Conservation (phyloP, 768 basidiomycete species). For the Pleurotus djamor region DNA sequence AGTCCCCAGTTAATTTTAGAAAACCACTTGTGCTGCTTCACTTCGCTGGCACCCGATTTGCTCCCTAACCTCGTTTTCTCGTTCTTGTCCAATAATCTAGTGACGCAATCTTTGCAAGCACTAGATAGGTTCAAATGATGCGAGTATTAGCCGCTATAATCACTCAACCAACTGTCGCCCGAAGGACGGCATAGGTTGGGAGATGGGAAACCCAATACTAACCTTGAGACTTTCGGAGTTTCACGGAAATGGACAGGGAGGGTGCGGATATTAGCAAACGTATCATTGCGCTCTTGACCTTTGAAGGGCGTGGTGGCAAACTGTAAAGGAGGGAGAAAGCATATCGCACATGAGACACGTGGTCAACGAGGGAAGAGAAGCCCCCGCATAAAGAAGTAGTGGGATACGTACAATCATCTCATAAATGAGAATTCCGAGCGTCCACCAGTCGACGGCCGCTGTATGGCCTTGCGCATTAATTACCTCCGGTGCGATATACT, state of each 20-base stretch:
- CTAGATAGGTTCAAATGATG: slow-evolving; percentile 37
- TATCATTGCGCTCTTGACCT: slow-evolving; percentile 90
- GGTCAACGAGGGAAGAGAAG: slow-evolving; percentile 18
- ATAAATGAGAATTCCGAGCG: slow-evolving; percentile 95
- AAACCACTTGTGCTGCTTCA: slow-evolving; percentile 99
- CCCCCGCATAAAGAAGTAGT: slow-evolving; percentile 31
- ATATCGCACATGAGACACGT: slow-evolving; percentile 9
- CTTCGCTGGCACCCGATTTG: slow-evolving; percentile 94
- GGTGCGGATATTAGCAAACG: slow-evolving; percentile 93
- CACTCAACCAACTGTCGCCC: slow-evolving; percentile 7
- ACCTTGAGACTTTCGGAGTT: slow-evolving; percentile 74
- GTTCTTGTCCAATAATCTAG: slow-evolving; percentile 87
- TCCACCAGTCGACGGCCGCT: slow-evolving; percentile 99
- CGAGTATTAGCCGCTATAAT: slow-evolving; percentile 21
- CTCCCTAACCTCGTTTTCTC: slow-evolving; percentile 88
- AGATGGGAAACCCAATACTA: slow-evolving; percentile 29
- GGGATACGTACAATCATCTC: slow-evolving; percentile 91
- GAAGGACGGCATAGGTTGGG: slow-evolving; percentile 5
- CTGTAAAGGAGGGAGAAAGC: slow-evolving; percentile 37
- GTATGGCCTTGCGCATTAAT: slow-evolving; percentile 97
- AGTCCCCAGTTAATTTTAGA: slow-evolving; percentile 95
- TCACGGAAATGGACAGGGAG: slow-evolving; percentile 87
- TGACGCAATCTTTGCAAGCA: slow-evolving; percentile 84
- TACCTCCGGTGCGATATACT: slow-evolving; percentile 99
- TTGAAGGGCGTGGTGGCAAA: slow-evolving; percentile 99